A percentile compares a stretch with the other conserved stretches of the same genome.
phyloP scores from a whole-genome alignment of 768 basidiomycete genomes.

The Tephrocybe sp. region DNA sequence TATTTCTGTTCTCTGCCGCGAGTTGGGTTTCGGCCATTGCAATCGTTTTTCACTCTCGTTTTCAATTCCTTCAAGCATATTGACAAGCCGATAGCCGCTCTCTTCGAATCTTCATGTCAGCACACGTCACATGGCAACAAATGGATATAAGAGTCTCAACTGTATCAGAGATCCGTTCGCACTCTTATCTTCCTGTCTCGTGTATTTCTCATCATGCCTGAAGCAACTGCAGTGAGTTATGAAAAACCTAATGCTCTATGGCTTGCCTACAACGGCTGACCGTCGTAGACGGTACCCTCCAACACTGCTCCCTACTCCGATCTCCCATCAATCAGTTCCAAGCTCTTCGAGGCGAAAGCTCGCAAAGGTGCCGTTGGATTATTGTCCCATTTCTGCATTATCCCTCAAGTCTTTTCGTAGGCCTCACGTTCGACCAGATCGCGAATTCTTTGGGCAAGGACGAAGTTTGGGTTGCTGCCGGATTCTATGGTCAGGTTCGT shows the following conservation, averaged over 20 bases:
- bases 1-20: constrained; percentile 1
- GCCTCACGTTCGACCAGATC: constrained; percentile 69
- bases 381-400: not conserved
- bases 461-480: constrained; percentile 82
- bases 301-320: constrained; percentile 45
- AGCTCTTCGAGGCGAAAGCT: constrained; percentile 67
- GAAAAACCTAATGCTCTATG: not conserved
- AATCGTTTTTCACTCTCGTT: too few relatives aligned
- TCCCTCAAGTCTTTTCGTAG: constrained; percentile 29
- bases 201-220: constrained; percentile 32
- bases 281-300: constrained; percentile 38
- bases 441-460: constrained; percentile 66
- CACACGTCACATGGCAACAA: constrained; percentile 15
- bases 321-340: constrained; percentile 49
- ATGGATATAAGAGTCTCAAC: constrained; percentile 7
- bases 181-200: constrained; percentile 3
- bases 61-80: too few relatives aligned
- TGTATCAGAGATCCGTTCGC: not conserved
- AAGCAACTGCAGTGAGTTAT: constrained; percentile 21
- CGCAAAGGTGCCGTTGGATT: constrained; percentile 49
- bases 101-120: constrained; percentile 13
- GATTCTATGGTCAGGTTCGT: constrained; percentile 76
- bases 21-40: too few relatives aligned
- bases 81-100: not conserved
- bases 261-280: not conserved